phyloP scores from a whole-genome alignment of 2,329 filamentous ascomycete genomes.

The Fusarium redolens region DNA sequence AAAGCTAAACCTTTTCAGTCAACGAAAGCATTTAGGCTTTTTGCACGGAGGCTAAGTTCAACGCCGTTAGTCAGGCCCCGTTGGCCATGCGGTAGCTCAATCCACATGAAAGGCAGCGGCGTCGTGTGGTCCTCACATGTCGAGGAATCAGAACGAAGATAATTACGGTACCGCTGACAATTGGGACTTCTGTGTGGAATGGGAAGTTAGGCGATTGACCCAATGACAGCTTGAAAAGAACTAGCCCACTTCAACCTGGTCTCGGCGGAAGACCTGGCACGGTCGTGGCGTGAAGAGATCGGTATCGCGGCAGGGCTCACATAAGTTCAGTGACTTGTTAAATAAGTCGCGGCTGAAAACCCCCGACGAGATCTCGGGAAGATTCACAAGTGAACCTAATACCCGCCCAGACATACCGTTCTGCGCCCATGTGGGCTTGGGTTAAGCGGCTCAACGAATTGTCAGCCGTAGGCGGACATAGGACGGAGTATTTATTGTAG shows the following conservation, averaged over 20 bases:
- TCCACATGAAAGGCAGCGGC: slow-evolving; percentile 23
- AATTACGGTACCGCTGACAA: slow-evolving; percentile 39
- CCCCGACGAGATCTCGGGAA: slow-evolving; percentile 5
- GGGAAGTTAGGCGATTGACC: slow-evolving; percentile 33
- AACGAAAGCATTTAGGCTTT: neutral
- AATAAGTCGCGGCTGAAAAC: neutral
- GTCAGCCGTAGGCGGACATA: neutral
- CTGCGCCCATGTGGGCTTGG: neutral
- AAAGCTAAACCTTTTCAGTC: neutral
- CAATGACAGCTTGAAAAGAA: slow-evolving; percentile 29
- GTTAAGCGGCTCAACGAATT: neutral
- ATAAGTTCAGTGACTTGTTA: neutral
- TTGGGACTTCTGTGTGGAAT: slow-evolving; percentile 33
- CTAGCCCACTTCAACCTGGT: slow-evolving; percentile 20
- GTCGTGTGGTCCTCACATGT: neutral
- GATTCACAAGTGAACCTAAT: neutral
- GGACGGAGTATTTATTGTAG: slow-evolving; percentile 8
- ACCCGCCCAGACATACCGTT: neutral
- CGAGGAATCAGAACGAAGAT: slow-evolving; percentile 34
- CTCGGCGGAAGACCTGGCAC: neutral
- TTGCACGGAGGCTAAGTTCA: slow-evolving; percentile 8
- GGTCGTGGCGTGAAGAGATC: neutral
- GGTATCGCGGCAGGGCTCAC: neutral
- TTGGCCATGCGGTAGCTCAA: slow-evolving; percentile 15
- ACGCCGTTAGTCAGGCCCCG: slow-evolving; percentile 3